A percentile compares a stretch with the other conserved stretches of the same genome.
These are phyloP conservation scores for Phytophthora idaei DNA, from an alignment of 352 stramenopile genomes.

Conservation along the genomic window DNA sequence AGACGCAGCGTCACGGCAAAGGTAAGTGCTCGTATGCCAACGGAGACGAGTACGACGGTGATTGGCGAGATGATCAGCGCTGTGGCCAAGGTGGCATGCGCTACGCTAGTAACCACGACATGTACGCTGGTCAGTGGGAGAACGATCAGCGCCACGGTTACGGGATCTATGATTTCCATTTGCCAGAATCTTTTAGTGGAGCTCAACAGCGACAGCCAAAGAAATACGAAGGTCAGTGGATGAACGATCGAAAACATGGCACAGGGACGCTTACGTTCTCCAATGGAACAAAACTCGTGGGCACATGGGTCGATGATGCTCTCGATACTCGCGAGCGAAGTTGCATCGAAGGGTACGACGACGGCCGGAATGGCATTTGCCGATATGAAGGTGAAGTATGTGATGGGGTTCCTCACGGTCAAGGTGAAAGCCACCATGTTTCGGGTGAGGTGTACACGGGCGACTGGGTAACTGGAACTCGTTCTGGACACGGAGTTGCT, in stretches of 20 bases:
- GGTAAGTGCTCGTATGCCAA: constrained; percentile 68
- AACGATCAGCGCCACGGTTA: constrained; percentile 53
- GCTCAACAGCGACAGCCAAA: constrained; percentile 23
- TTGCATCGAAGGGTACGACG: constrained; percentile 56
- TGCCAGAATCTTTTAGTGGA: not conserved
- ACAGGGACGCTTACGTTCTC: constrained; percentile 66
- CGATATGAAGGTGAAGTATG: constrained; percentile 55
- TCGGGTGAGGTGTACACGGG: constrained; percentile 61
- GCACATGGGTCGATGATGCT: constrained; percentile 39
- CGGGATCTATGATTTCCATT: constrained; percentile 49
- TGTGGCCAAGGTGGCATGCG: constrained; percentile 59
- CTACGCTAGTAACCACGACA: constrained; percentile 47
- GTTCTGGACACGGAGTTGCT: constrained; percentile 53
- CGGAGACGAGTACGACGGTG: constrained; percentile 69
- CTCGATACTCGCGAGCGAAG: constrained; percentile 19
- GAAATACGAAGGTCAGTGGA: constrained; percentile 84
- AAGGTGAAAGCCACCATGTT: constrained; percentile 54
- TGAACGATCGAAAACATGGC: constrained; percentile 56
- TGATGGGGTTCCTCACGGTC: constrained; percentile 53
- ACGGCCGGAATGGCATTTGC: constrained; percentile 48
- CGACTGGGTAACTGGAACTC: constrained; percentile 49
- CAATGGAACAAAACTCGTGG: constrained; percentile 52
- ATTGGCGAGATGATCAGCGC: constrained; percentile 59
- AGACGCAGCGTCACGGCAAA: constrained; percentile 54
- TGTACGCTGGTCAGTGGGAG: constrained; percentile 63